Evolutionary conservation across 345 rosid genomes (phyloP).

Genomic region (Gossypium ekmanianum): DNA sequence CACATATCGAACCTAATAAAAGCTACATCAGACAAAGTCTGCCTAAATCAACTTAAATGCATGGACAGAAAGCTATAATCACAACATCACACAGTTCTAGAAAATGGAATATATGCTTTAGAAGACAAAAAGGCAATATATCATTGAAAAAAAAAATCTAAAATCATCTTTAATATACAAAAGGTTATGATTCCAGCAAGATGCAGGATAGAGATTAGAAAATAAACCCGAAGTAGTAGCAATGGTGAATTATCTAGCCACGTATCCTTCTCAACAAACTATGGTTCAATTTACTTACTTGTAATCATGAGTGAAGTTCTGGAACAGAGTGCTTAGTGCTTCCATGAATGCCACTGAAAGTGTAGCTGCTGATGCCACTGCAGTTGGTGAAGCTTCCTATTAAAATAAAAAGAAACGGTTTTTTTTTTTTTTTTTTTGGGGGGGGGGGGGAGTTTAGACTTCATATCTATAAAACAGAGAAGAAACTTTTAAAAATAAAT

Average conservation of each 20-base stretch:
- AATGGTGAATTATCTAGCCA: constrained; percentile 12
- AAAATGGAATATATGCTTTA: neutral
- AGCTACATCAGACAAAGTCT: neutral
- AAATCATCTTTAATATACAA: constrained; percentile 7
- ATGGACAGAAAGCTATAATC: neutral
- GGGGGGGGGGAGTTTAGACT: neutral
- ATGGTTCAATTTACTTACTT: constrained; percentile 47
- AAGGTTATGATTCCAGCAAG: neutral
- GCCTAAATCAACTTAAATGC: neutral
- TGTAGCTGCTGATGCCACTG: constrained; percentile 93
- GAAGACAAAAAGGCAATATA: neutral
- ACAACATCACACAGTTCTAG: neutral
- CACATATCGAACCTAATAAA: neutral
- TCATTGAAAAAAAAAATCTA: neutral
- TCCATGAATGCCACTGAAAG: constrained; percentile 97
- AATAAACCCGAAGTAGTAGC: constrained; percentile 1
- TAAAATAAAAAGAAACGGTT: neutral
- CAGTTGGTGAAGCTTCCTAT: constrained; percentile 93
- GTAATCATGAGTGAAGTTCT: constrained; percentile 80
- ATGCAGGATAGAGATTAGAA: neutral
- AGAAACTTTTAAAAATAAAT: neutral
- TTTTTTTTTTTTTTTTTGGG: no score
- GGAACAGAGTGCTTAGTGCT: constrained; percentile 76
- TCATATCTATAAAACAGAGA: neutral
- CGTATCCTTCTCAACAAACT: constrained; percentile 6